Conservation (phyloP, 495 filamentous ascomycete species). For the Trichoderma asperelloides region DNA sequence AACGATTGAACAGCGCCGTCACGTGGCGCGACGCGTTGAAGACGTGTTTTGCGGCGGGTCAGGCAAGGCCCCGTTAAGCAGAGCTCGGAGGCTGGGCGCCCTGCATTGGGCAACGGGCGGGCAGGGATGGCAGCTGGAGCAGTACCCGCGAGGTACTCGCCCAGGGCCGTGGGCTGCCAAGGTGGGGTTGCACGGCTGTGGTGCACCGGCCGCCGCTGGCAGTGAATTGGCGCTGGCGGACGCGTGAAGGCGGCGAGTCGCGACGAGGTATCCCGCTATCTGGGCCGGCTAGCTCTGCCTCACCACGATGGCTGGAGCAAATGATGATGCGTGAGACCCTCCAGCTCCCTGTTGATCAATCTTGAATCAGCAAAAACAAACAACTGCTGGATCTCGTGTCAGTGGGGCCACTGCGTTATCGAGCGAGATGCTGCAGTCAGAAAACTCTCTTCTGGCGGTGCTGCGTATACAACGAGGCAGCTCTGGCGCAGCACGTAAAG, state of each 20-base stretch:
- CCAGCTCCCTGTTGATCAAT: slow-evolving; percentile 1
- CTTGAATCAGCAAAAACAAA: slow-evolving; percentile 8
- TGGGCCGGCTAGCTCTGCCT: background rate
- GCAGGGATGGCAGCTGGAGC: background rate
- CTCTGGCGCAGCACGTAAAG: too few relatives aligned
- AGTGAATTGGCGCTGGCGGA: background rate
- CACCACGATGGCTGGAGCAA: background rate
- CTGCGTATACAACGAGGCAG: too few relatives aligned
- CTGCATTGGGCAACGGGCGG: background rate
- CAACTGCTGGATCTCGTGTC: background rate
- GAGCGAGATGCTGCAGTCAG: background rate
- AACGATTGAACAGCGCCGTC: slow-evolving; percentile 4
- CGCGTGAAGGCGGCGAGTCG: background rate
- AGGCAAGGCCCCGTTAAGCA: background rate
- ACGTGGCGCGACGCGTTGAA: slow-evolving; percentile 12
- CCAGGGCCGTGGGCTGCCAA: background rate
- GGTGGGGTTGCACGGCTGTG: background rate
- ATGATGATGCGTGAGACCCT: background rate
- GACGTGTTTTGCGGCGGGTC: background rate
- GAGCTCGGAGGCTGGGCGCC: background rate
- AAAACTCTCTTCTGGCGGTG: too few relatives aligned
- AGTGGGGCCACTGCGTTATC: background rate
- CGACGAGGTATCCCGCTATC: background rate
- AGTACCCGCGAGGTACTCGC: background rate
- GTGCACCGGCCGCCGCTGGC: background rate